Percentiles rank a stretch among this genome's conserved stretches.
Evolutionary conservation across 176 grass and related monocot genomes (phyloP).

Genomic region (Lolium perenne): DNA sequence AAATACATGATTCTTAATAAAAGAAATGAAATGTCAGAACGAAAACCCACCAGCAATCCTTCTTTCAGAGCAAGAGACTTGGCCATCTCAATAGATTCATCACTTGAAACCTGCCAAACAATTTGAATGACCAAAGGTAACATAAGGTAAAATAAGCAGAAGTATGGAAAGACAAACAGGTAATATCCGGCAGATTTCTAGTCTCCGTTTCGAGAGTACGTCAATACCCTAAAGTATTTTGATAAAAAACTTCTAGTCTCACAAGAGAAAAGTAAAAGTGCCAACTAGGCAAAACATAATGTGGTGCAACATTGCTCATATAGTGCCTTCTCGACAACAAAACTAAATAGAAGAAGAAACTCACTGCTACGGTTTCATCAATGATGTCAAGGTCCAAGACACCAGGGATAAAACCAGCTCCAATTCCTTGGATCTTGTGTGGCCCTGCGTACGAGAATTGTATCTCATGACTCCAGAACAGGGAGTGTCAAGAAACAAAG

Average conservation of each 20-base stretch:
- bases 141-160: background rate
- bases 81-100: constrained; percentile 84
- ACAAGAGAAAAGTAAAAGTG: background rate
- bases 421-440: constrained; percentile 95
- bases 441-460: constrained; percentile 54
- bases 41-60: constrained; percentile 70
- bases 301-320: background rate
- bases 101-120: constrained; percentile 72
- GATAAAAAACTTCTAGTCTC: background rate
- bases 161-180: background rate
- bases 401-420: constrained; percentile 88
- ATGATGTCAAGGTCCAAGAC: constrained; percentile 74
- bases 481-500: background rate
- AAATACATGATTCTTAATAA: no score
- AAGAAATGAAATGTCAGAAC: background rate
- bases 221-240: no score
- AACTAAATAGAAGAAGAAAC: background rate
- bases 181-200: constrained; percentile 11
- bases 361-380: constrained; percentile 74
- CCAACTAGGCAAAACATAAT: constrained; percentile 5
- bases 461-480: constrained; percentile 33
- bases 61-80: constrained; percentile 83
- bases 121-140: constrained; percentile 32
- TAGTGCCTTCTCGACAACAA: background rate
- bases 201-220: background rate